These are phyloP conservation scores for Hypoxylon fuscum DNA, from an alignment of 495 filamentous ascomycete species.

Conservation along the genomic window DNA sequence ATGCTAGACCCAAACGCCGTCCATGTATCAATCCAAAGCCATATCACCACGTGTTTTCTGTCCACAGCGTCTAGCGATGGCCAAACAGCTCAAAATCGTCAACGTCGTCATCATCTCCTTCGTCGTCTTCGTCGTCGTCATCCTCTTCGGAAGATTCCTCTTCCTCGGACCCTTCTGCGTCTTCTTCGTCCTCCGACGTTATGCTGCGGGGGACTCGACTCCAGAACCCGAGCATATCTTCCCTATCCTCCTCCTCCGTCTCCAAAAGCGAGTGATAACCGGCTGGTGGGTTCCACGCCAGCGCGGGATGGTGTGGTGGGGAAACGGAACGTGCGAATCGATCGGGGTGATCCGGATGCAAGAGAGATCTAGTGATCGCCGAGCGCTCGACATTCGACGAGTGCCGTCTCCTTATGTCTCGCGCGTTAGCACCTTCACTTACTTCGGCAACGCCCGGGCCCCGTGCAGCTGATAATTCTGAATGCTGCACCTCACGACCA, in stretches of 20 bases:
- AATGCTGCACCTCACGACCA: conserved; percentile 39
- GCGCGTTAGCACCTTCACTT: conserved; percentile 19
- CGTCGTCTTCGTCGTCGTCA: conserved; percentile 63
- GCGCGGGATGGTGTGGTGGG: conserved; percentile 35
- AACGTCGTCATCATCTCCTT: conserved; percentile 63
- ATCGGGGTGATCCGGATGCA: conserved; percentile 46
- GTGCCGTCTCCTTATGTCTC: conserved; percentile 45
- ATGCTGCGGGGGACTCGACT: conserved; percentile 55
- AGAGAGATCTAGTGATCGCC: conserved; percentile 32
- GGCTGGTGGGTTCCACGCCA: conserved; percentile 27
- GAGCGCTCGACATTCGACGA: conserved; percentile 45
- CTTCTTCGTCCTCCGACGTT: conserved; percentile 47
- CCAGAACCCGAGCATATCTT: conserved; percentile 72
- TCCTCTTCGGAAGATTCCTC: conserved; percentile 51
- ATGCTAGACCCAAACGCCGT: conserved; percentile 32
- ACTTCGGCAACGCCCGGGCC: conserved; percentile 12
- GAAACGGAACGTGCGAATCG: conserved; percentile 52
- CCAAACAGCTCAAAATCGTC: conserved; percentile 75
- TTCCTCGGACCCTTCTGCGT: conserved; percentile 44
- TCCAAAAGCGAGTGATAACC: conserved; percentile 34
- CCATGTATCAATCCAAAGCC: conserved; percentile 35
- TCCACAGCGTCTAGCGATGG: conserved; percentile 61
- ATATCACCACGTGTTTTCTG: conserved; percentile 23
- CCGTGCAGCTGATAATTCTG: conserved; percentile 23
- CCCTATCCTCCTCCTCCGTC: conserved; percentile 59